Evolutionary conservation across 176 grass and related monocot species (phyloP).

Genomic region (Zoysia japonica): DNA sequence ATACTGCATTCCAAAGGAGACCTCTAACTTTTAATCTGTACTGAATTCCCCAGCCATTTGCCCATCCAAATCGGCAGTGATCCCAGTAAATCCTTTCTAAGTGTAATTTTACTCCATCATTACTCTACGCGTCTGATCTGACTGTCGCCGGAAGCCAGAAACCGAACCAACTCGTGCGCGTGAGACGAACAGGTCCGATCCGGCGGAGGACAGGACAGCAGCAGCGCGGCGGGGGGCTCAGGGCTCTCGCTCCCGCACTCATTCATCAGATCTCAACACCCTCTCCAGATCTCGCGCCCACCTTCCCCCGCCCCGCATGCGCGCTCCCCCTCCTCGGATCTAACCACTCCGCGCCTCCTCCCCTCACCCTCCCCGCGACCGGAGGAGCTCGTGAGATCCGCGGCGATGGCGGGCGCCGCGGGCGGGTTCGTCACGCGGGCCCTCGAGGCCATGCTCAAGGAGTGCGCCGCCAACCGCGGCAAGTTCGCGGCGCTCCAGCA

Average conservation of each 20-base stretch:
- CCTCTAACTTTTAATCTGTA: too few species aligned
- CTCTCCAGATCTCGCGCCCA: constrained; percentile 48
- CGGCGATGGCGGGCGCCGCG: constrained; percentile 90
- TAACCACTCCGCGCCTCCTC: constrained; percentile 36
- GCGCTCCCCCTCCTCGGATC: constrained; percentile 55
- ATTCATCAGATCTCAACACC: constrained; percentile 22
- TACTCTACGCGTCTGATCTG: neutral
- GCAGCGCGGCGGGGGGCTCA: constrained; percentile 1
- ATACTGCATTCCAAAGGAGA: too few species aligned
- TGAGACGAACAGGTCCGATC: constrained; percentile 42
- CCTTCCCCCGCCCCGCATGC: constrained; percentile 2
- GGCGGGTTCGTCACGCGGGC: constrained; percentile 92
- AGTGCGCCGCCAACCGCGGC: constrained; percentile 93
- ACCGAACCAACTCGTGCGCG: constrained; percentile 8
- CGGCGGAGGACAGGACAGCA: constrained; percentile 32
- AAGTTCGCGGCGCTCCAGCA: constrained; percentile 85
- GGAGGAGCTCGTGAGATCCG: constrained; percentile 47
- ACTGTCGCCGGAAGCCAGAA: neutral
- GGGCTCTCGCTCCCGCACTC: neutral
- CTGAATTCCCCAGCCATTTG: too few species aligned
- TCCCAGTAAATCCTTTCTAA: too few species aligned
- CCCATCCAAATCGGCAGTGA: too few species aligned
- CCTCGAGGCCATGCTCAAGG: constrained; percentile 99
- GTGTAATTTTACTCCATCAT: too few species aligned
- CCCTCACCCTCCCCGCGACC: neutral